Base-by-base conservation (phyloP, 2,329 filamentous ascomycete genomes). In the Stromatinia cepivora region DNA sequence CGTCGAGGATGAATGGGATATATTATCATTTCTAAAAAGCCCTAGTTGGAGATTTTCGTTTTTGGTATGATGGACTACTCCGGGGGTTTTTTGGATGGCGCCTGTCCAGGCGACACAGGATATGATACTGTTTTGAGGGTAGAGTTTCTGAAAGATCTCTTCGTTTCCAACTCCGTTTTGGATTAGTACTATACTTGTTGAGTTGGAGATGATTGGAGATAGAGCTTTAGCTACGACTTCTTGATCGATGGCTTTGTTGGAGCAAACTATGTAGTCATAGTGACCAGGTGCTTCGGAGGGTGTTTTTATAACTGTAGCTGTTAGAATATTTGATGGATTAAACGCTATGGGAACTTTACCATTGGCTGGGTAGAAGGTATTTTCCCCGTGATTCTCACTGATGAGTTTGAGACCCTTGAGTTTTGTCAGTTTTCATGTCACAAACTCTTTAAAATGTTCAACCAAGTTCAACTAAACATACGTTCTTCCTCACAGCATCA, bases 141-240 rank as follows among this genome's bases (percentile, higher is more conserved):
- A 89, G 0, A 77, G 77, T 0, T 74, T 71, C 0, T 77, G 74
- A 66, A 87, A 87, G 15, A 85, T 82, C 10, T 84, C 81, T 74
- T 89, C 87, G 67, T 88, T 87, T 0, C 81, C 83, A 28, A 89
- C 83, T 0, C 87, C 87, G 71, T 89, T 89, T 71, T 89, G 87
- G 22, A 88, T 82, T 1, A 89, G 82, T 8, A 86, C 84, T 50
- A 89, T 84, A 0, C 82, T 81, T 0, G 86, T 88, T 69, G 48
- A 79, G 15, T 73, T 74, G 13, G 81, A 79, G 0, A 85, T 76
- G 72, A 77, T 70, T 71, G 79, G 72, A 6, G 72, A 71, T 48
- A 81, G 74, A 52, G 75, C 70, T 5, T 77, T 74, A 4, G 82
- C 80, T 0, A 81, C 79, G 0, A 76, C 71, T 1, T 77, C 76